These are phyloP conservation scores for Orbilia javanica DNA, from an alignment of 2,329 filamentous ascomycete genomes.

Conservation along the genomic window DNA sequence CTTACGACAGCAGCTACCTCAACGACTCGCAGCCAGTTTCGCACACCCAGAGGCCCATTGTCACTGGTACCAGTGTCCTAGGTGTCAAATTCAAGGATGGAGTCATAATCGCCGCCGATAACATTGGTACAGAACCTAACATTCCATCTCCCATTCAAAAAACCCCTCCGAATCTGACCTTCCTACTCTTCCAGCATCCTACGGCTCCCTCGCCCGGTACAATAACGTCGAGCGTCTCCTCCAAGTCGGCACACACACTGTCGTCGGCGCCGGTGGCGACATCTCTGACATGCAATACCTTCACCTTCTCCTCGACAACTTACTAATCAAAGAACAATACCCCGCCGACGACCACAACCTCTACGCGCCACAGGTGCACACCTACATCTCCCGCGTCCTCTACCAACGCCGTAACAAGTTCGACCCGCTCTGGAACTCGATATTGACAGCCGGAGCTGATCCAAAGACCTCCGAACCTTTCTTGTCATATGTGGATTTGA, in stretches of 20 bases:
- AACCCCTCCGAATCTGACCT: slow-evolving; percentile 8
- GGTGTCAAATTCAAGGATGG: slow-evolving; percentile 96
- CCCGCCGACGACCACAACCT: slow-evolving; percentile 71
- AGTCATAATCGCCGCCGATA: slow-evolving; percentile 96
- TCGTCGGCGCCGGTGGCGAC: slow-evolving; percentile 95
- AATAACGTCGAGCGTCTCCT: slow-evolving; percentile 95
- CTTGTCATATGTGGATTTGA: slow-evolving; percentile 88
- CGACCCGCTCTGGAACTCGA: slow-evolving; percentile 96
- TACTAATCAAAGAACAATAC: slow-evolving; percentile 94
- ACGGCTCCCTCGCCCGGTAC: slow-evolving; percentile 96
- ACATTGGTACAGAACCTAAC: slow-evolving; percentile 77
- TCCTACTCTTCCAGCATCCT: slow-evolving; percentile 78
- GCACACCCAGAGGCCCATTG: slow-evolving; percentile 91
- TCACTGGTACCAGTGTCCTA: slow-evolving; percentile 95
- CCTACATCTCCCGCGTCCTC: slow-evolving; percentile 94
- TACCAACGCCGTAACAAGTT: slow-evolving; percentile 96
- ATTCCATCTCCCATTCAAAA: not conserved
- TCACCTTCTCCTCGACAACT: slow-evolving; percentile 72
- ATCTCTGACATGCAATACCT: slow-evolving; percentile 99
- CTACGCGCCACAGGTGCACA: slow-evolving; percentile 93
- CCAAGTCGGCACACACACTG: slow-evolving; percentile 82
- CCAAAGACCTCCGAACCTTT: slow-evolving; percentile 68
- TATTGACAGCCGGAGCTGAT: slow-evolving; percentile 90
- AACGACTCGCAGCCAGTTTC: slow-evolving; percentile 71
- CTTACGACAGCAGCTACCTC: slow-evolving; percentile 90